Evolutionary conservation across 352 stramenopile species (phyloP).

Genomic region (Globisporangium nunn): DNA sequence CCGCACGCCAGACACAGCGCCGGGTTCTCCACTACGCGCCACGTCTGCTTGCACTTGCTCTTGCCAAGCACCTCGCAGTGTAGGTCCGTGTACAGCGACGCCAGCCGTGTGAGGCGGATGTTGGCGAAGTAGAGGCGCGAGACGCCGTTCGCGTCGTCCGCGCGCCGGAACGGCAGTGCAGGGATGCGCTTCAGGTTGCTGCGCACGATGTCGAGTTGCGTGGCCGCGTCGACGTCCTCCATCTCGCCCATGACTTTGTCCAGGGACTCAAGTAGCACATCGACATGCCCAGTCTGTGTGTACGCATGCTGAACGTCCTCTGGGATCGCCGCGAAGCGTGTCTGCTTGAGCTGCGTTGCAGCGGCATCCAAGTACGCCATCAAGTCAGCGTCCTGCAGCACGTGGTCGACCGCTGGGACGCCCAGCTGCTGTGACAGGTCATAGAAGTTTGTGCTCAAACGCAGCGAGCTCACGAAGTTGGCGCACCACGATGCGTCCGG

Average conservation of each 20-base stretch:
- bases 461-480: conserved; percentile 74
- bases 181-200: conserved; percentile 50
- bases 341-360: conserved; percentile 38
- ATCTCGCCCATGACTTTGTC: conserved; percentile 14
- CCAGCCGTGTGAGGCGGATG: conserved; percentile 51
- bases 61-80: conserved; percentile 64
- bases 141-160: conserved; percentile 25
- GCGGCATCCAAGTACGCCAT: conserved; percentile 50
- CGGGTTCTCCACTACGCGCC: conserved; percentile 68
- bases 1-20: conserved; percentile 76
- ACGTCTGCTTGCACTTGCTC: conserved; percentile 69
- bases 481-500: conserved; percentile 67
- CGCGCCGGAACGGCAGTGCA: conserved; percentile 40
- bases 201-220: conserved; percentile 21
- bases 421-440: conserved; percentile 73
- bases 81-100: conserved; percentile 69
- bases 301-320: conserved; percentile 45
- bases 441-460: conserved; percentile 66
- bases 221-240: conserved; percentile 5
- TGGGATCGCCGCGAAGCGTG: conserved; percentile 36
- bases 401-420: conserved; percentile 45
- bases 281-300: conserved; percentile 41
- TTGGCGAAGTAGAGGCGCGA: conserved; percentile 54
- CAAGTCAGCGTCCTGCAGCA: conserved; percentile 40
- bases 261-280: conserved; percentile 35